These are phyloP conservation scores for Gnetum montanum DNA, from an alignment of 75 land plant genomes.

Conservation along the genomic window DNA sequence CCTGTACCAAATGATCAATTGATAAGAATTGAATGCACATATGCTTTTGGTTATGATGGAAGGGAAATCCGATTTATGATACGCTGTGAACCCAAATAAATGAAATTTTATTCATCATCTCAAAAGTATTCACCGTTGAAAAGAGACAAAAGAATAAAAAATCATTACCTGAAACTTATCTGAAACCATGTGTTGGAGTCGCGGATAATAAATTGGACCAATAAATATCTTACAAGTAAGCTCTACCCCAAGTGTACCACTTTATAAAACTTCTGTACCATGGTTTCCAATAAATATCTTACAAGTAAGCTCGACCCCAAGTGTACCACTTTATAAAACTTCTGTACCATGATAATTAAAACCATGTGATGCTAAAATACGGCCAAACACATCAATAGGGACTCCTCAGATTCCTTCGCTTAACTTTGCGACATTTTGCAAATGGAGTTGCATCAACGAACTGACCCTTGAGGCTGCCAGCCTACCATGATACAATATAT, in stretches of 20 bases:
- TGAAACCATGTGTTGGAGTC: constrained; percentile 98
- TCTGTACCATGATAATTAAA: constrained; percentile 93
- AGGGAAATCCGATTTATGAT: background rate
- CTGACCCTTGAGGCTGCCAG: constrained; percentile 69
- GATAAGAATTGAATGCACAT: no score
- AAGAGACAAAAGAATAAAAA: background rate
- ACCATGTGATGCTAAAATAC: constrained; percentile 42
- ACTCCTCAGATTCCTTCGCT: constrained; percentile 5
- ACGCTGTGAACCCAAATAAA: background rate
- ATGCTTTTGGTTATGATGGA: no score
- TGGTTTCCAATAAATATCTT: constrained; percentile 97
- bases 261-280: constrained; percentile 88
- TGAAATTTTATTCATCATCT: background rate
- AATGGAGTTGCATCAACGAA: constrained; percentile 97
- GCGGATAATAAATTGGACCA: constrained; percentile 94
- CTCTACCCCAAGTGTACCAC: constrained; percentile 89
- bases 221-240: constrained; percentile 84
- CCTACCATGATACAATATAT: constrained; percentile 51
- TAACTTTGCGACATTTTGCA: constrained; percentile 9
- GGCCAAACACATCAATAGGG: constrained; percentile 68
- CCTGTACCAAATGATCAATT: constrained; percentile 29
- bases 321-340: constrained; percentile 89
- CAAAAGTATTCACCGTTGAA: background rate
- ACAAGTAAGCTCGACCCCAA: constrained; percentile 85
- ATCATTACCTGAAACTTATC: constrained; percentile 99